phyloP scores from a whole-genome alignment of 2,329 filamentous ascomycete species.

The Metarhizium humberi region DNA sequence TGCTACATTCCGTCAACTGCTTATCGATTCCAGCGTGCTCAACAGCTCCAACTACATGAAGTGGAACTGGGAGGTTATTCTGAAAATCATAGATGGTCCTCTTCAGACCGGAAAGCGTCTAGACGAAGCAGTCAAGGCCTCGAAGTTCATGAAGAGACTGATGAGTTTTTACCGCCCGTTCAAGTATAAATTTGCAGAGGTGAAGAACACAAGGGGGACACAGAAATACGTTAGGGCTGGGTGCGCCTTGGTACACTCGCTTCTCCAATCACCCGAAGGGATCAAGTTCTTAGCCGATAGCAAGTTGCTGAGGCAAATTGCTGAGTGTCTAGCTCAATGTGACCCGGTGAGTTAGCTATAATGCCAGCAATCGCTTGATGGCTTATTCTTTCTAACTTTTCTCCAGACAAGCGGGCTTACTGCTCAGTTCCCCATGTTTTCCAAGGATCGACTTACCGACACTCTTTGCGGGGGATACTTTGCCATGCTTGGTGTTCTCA shows the following conservation, averaged over 20 bases:
- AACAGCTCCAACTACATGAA: constrained; percentile 86
- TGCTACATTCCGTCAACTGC: constrained; percentile 52
- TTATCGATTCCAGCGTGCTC: constrained; percentile 75
- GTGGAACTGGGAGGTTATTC: constrained; percentile 95
- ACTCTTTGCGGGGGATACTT: constrained; percentile 92
- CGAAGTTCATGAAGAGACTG: constrained; percentile 91
- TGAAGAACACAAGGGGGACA: constrained; percentile 83
- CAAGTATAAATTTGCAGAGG: constrained; percentile 88
- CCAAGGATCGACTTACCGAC: constrained; percentile 71
- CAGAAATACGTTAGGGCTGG: constrained; percentile 90
- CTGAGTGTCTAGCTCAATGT: constrained; percentile 90
- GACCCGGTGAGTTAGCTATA: constrained; percentile 56
- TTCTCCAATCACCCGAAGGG: constrained; percentile 80
- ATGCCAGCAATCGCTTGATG: constrained; percentile 8
- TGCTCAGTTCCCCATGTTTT: constrained; percentile 82
- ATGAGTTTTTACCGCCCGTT: constrained; percentile 95
- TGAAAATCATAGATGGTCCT: constrained; percentile 86
- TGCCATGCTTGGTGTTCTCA: constrained; percentile 80
- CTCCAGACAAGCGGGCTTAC: constrained; percentile 59
- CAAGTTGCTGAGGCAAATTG: constrained; percentile 87
- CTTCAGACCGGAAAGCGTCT: constrained; percentile 83
- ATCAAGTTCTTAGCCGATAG: constrained; percentile 79
- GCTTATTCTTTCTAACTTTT: background rate
- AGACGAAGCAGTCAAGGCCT: constrained; percentile 88
- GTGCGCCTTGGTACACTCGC: constrained; percentile 76